Evolutionary conservation across 805 yeast species (phyloP).

Genomic region (Candida maesae): DNA sequence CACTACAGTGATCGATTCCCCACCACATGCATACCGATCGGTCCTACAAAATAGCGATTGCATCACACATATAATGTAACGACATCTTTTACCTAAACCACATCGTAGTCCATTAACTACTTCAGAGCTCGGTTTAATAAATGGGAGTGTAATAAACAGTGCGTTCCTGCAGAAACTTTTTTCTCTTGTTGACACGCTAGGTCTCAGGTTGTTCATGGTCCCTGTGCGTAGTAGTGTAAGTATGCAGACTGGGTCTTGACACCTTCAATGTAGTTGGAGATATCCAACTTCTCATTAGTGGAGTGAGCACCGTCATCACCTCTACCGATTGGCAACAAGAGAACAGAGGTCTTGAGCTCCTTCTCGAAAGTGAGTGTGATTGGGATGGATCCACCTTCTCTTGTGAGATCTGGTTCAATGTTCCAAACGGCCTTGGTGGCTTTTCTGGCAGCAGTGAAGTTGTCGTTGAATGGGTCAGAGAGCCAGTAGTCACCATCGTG

Average conservation of each 20-base stretch:
- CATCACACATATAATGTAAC: not conserved
- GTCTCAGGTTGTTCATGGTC: not conserved
- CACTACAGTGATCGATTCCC: slow-evolving; percentile 30
- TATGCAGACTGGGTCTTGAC: slow-evolving; percentile 91
- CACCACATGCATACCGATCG: no score
- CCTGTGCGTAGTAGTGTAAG: slow-evolving; percentile 72
- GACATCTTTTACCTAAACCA: not conserved
- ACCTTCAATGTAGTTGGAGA: slow-evolving; percentile 88
- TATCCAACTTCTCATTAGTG: slow-evolving; percentile 89
- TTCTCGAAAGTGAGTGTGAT: slow-evolving; percentile 92
- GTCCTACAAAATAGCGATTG: not conserved
- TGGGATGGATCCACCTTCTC: slow-evolving; percentile 99
- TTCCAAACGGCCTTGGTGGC: slow-evolving; percentile 96
- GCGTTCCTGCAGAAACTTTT: no score
- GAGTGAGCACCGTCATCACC: slow-evolving; percentile 99
- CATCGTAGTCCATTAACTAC: no score
- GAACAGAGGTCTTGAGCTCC: slow-evolving; percentile 76
- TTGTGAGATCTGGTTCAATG: slow-evolving; percentile 91
- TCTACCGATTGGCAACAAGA: slow-evolving; percentile 94
- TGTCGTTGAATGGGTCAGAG: slow-evolving; percentile 86
- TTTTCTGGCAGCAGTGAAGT: slow-evolving; percentile 88
- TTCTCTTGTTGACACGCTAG: no score
- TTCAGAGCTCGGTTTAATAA: no score
- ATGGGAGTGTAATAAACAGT: no score
- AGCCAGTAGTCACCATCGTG: slow-evolving; percentile 98